phyloP scores from a whole-genome alignment of 257 asterid genomes.

The Gentiana macrophylla region DNA sequence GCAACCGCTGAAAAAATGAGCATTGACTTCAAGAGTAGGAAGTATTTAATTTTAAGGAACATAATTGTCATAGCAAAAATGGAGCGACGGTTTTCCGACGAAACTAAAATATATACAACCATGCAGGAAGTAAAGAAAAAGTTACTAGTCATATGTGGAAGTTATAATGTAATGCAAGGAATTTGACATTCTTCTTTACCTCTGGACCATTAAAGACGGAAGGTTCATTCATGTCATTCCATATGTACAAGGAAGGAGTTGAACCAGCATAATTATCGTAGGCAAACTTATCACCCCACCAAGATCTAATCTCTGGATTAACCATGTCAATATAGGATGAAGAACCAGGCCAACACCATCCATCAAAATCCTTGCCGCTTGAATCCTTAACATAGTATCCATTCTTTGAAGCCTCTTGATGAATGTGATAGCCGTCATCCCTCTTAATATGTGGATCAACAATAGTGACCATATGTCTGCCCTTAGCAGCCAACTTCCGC shows the following conservation, averaged over 20 bases:
- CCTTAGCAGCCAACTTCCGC: constrained; percentile 79
- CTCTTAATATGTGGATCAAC: constrained; percentile 98
- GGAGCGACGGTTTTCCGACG: too few species aligned
- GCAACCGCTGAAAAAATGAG: too few species aligned
- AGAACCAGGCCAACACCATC: constrained; percentile 99
- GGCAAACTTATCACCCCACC: constrained; percentile 90
- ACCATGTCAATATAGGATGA: constrained; percentile 80
- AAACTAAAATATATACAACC: background rate
- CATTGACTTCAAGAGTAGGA: too few species aligned
- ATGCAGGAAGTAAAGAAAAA: background rate
- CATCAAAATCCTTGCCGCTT: constrained; percentile 81
- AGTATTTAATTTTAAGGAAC: too few species aligned
- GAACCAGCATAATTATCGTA: constrained; percentile 69
- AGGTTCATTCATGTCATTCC: constrained; percentile 99
- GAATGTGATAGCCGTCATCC: constrained; percentile 74
- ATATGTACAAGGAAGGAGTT: constrained; percentile 70
- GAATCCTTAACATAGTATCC: constrained; percentile 88
- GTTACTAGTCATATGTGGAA: too few species aligned
- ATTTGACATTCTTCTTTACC: constrained; percentile 32
- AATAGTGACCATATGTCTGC: constrained; percentile 92
- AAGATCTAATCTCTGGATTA: constrained; percentile 85
- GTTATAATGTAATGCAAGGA: background rate
- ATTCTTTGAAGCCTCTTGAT: constrained; percentile 76
- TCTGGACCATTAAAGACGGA: constrained; percentile 98
- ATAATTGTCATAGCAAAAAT: too few species aligned